Conservation (phyloP, 2,329 filamentous ascomycete genomes). For the Aspergillus sp. region DNA sequence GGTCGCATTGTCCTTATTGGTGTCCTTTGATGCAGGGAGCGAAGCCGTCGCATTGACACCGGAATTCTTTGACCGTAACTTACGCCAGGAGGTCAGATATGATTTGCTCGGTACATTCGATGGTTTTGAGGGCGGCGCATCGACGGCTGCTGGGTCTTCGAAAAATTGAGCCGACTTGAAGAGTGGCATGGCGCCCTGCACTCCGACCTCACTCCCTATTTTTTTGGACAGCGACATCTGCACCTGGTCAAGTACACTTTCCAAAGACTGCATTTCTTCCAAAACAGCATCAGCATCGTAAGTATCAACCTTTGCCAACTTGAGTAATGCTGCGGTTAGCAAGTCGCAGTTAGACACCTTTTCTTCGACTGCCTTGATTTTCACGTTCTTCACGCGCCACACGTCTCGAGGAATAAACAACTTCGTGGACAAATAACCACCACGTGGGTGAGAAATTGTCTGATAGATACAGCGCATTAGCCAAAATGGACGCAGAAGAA, state of each 20-base stretch:
- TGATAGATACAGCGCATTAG: conserved; percentile 93
- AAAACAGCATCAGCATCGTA: conserved; percentile 88
- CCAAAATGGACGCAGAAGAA: conserved; percentile 94
- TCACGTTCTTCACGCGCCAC: conserved; percentile 92
- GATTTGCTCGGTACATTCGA: conserved; percentile 70
- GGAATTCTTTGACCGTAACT: conserved; percentile 86
- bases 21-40: conserved; percentile 44
- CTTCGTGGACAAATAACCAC: conserved; percentile 87
- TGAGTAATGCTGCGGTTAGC: conserved; percentile 82
- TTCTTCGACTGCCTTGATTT: conserved; percentile 86
- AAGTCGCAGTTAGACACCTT: conserved; percentile 91
- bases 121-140: conserved; percentile 48
- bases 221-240: conserved; percentile 76
- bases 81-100: conserved; percentile 83
- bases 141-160: conserved; percentile 48
- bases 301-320: conserved; percentile 80
- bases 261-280: conserved; percentile 90
- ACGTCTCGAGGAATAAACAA: conserved; percentile 91
- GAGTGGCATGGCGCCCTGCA: conserved; percentile 69
- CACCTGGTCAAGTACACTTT: conserved; percentile 81
- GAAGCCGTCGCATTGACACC: conserved; percentile 54
- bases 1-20: conserved; percentile 61
- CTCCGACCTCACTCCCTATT: conserved; percentile 88
- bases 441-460: conserved; percentile 85
- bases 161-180: conserved; percentile 65